These are phyloP conservation scores for Sporothrix inflata DNA, from an alignment of 2,329 filamentous ascomycete species.

Conservation along the genomic window DNA sequence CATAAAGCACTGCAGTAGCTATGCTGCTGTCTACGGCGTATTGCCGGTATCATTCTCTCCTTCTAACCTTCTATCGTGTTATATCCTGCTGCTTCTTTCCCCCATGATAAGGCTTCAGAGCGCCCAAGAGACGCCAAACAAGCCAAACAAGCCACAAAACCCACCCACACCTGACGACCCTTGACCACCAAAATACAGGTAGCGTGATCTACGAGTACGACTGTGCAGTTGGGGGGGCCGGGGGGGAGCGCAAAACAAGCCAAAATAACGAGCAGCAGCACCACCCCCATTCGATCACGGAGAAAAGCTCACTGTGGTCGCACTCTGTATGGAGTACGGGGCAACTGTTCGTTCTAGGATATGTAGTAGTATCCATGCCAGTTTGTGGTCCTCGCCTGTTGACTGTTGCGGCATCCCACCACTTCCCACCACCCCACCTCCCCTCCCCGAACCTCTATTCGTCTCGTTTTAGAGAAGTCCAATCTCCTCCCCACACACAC, in stretches of 20 bases:
- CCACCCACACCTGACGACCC: background rate
- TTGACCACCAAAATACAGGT: background rate
- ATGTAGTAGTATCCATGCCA: too few relatives aligned
- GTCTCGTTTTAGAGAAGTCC: background rate
- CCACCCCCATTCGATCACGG: background rate
- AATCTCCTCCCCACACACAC: slow-evolving; percentile 10
- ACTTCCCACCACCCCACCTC: background rate
- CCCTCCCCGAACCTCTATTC: background rate
- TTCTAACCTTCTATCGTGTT: background rate
- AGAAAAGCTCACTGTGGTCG: background rate
- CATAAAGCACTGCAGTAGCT: background rate
- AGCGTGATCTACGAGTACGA: slow-evolving; percentile 1
- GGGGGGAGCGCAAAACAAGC: too few relatives aligned
- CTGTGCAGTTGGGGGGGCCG: background rate
- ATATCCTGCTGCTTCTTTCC: background rate
- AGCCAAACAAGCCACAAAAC: background rate
- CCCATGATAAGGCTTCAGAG: background rate
- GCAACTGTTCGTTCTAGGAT: background rate
- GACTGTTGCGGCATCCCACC: background rate
- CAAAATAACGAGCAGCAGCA: background rate
- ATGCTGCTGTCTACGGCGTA: background rate
- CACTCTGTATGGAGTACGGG: background rate
- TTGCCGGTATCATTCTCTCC: background rate
- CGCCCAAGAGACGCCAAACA: background rate
- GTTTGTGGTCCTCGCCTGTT: background rate